Evolutionary conservation across 148 eudicot genomes (phyloP).

Genomic region (Rhododendron ferrugineum): DNA sequence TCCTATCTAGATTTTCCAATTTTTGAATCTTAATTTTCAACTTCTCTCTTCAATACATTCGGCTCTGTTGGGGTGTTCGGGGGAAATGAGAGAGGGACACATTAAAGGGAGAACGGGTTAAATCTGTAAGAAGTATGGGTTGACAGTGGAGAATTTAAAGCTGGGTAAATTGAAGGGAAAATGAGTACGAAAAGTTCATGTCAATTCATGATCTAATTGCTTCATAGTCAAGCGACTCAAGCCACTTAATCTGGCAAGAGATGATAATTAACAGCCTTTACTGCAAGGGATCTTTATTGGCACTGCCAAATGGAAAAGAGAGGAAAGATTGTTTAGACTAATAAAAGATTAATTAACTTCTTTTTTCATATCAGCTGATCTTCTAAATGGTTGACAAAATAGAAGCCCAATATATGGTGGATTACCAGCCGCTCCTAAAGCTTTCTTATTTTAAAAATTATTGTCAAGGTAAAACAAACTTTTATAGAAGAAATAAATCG

Average conservation of each 20-base stretch:
- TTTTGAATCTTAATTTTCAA: not conserved
- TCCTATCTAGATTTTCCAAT: not conserved
- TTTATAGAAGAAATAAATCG: not conserved
- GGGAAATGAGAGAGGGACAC: not conserved
- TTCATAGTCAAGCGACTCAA: not conserved
- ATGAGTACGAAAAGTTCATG: not conserved
- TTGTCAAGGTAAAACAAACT: not conserved
- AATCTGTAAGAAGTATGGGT: not conserved
- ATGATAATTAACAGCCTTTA: not conserved
- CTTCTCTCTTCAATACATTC: not conserved
- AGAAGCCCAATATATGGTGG: not conserved
- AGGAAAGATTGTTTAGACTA: not conserved
- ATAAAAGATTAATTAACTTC: not conserved
- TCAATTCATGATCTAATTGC: not conserved
- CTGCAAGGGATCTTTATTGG: not conserved
- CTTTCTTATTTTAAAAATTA: not conserved
- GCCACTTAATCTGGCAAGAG: not conserved
- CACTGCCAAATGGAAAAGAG: not conserved
- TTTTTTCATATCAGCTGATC: not conserved
- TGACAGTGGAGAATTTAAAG: not conserved
- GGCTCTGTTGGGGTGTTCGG: not conserved
- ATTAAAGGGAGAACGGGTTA: not conserved
- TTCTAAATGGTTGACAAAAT: not conserved
- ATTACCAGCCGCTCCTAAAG: not conserved
- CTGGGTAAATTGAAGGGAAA: not conserved